Evolutionary conservation across 2,329 filamentous ascomycete species (phyloP), one percentile per base, ranked within the genome.

Genomic region (Colletotrichum zoysiae): DNA sequence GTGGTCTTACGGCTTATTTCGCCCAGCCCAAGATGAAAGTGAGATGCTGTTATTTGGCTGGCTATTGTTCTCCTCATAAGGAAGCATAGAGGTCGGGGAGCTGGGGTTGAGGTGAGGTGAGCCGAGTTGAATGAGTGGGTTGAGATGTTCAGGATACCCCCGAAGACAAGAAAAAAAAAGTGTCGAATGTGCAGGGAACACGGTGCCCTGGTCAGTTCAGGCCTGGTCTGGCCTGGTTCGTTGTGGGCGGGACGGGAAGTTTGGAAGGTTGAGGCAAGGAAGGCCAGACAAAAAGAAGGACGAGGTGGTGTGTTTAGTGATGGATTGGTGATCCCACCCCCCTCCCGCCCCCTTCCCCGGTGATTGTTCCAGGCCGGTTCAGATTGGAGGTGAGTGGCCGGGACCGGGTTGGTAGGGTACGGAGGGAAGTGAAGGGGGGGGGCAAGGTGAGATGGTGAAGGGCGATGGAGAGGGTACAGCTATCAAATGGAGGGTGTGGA

Each of bases 171-270:
- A 38, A 55, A 16, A 58, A 48, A 56, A 38, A 58, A 42, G 58
- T 42, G 59, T 60, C 59, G 44, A 59, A 55, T 44, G 59, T 60
- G 69, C 44, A 46, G 44, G 69, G 69, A 71, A 65, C 59, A 59
- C 14, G 60, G 69, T 59, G 65, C 69, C 69, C 69, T 69, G 59
- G 65, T 64, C 65, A 60, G 59, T 55, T 59, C 58, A 60, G 59
- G 68, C 38, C 58, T 58, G 53, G 69, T 57, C 44, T 69, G 65
- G 65, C 59, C 65, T 69, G 69, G 69, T 69, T 71, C 69, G 65
- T 44, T 44, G 65, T 71, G 58, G 69, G 65, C 65, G 69, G 69
- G 69, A 69, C 69, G 69, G 69, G 69, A 71, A 71, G 69, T 71
- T 50, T 71, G 65, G 69, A 71, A 69, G 65, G 69, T 69, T 65